Base-by-base conservation (phyloP, 2,329 filamentous ascomycete genomes). In the Claviceps pazoutovae region DNA sequence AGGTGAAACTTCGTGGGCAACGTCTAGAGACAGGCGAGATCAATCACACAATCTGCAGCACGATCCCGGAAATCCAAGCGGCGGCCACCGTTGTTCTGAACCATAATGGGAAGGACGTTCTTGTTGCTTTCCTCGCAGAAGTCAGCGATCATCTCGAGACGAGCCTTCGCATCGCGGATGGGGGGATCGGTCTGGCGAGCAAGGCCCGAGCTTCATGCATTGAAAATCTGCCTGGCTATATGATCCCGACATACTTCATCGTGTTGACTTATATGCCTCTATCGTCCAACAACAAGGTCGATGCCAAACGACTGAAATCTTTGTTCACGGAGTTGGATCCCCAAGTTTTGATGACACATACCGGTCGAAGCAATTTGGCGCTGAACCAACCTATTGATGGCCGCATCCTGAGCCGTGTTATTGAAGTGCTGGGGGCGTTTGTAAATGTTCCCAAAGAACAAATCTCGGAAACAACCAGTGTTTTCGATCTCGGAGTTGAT, bases 11-110 rank as follows among this genome's bases (percentile, higher is more conserved):
- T 3, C 81, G 91, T 11, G 90, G 90, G 0, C 90, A 96, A 64
- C 76, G 90, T 14, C 75, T 97, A 1, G 91, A 97, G 61, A 84
- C 95, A 54, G 86, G 84, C 1, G 90, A 97, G 68, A 95, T 96
- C 65, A 93, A 95, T 58, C 83, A 90, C 48, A 79, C 85, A 8
- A 88, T 95, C 59, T 82, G 80, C 46, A 71, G 76, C 19, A 77
- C 78, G 0, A 73, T 79, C 0, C 56, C 65, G 0, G 69, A 69
- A 1, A 68, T 93, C 8, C 71, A 76, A 14, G 87, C 95, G 58
- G 82, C 87, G 0, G 81, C 82, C 3, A 94, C 89, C 0, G 69
- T 94, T 14, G 86, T 96, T 1, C 66, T 72, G 3, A 85, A 83
- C 53, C 84, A 88, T 59, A 74, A 86, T 54, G 79, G 83, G n/a